These are phyloP conservation scores for Chrysopogon serrulatus DNA, from an alignment of 176 grass and related monocot genomes.

Conservation along the genomic window DNA sequence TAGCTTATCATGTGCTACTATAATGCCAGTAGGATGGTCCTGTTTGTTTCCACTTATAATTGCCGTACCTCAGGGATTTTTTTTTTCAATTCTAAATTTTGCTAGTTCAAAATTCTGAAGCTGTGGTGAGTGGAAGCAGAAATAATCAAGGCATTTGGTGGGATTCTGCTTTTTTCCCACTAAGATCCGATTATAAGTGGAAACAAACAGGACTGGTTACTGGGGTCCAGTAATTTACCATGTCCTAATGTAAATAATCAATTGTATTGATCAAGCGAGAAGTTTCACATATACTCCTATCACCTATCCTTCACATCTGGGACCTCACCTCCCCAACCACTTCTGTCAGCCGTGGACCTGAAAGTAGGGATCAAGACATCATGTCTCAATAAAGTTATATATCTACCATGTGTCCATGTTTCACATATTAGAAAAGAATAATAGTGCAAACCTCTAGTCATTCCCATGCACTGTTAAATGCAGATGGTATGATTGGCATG, in stretches of 20 bases:
- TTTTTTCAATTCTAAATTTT: not conserved
- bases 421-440: not conserved
- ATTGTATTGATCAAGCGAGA: not conserved
- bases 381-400: not conserved
- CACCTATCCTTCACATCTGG: no score
- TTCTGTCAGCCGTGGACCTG: not conserved
- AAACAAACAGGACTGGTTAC: not conserved
- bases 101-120: not conserved
- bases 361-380: not conserved
- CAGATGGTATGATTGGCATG: no score
- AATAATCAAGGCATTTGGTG: not conserved
- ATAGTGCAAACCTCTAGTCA: not conserved
- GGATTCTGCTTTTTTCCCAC: not conserved
- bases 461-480: not conserved
- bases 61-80: not conserved
- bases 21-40: not conserved
- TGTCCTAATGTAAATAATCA: not conserved
- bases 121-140: not conserved
- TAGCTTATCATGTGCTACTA: not conserved
- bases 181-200: not conserved
- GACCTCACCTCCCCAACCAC: not conserved
- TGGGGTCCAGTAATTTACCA: not conserved
- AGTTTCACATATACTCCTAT: not conserved
- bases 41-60: not conserved
- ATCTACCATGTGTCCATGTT: not conserved